Conservation (phyloP, 2,329 filamentous ascomycete genomes). For the Paraphaeosphaeria sporulosa region DNA sequence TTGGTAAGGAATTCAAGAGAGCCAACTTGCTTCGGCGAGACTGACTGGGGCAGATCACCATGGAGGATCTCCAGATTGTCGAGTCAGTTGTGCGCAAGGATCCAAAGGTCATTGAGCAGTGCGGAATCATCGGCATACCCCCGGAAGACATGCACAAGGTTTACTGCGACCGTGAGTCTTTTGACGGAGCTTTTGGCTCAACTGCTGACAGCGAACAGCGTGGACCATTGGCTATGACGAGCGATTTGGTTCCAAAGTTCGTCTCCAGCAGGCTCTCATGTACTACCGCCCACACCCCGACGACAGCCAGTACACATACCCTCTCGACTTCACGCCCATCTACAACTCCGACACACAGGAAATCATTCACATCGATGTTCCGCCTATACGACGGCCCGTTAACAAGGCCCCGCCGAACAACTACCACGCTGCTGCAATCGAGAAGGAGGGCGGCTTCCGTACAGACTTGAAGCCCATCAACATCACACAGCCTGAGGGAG, state of each 20-base stretch:
- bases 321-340: conserved; percentile 93
- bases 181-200: not conserved
- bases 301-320: conserved; percentile 89
- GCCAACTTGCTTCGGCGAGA: conserved; percentile 11
- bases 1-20: conserved; percentile 62
- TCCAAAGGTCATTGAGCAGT: conserved; percentile 89
- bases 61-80: conserved; percentile 86
- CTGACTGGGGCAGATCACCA: conserved; percentile 70
- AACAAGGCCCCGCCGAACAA: conserved; percentile 77
- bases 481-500: conserved; percentile 87
- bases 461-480: conserved; percentile 84
- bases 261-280: conserved; percentile 92
- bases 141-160: conserved; percentile 91
- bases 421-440: conserved; percentile 77
- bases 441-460: conserved; percentile 77
- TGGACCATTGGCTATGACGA: conserved; percentile 97
- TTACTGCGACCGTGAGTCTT: conserved; percentile 79
- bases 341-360: conserved; percentile 81
- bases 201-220: conserved; percentile 53
- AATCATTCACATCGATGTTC: conserved; percentile 85
- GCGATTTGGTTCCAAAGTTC: conserved; percentile 78
- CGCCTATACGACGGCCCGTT: conserved; percentile 76
- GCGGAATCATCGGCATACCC: conserved; percentile 80
- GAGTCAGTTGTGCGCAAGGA: conserved; percentile 79
- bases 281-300: conserved; percentile 89